These are phyloP conservation scores for Naganishia kalamii DNA, from an alignment of 768 basidiomycete species.

Conservation along the genomic window DNA sequence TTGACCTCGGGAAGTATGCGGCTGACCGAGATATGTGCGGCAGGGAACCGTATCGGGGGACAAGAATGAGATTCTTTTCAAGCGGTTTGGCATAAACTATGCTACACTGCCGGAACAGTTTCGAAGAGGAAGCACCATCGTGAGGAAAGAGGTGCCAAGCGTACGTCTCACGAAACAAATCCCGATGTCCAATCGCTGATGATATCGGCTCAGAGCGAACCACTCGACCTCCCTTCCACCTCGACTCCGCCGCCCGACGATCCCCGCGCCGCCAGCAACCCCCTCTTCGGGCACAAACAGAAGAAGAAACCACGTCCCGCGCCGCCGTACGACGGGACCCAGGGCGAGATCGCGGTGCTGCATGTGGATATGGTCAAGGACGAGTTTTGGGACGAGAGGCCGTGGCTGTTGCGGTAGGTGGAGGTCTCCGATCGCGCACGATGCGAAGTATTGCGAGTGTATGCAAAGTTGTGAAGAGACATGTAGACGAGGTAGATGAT, in stretches of 20 bases:
- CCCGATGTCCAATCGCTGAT: neutral
- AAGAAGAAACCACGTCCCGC: constrained; percentile 47
- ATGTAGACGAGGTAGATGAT: too few species aligned
- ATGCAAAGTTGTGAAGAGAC: too few species aligned
- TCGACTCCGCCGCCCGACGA: neutral
- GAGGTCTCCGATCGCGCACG: neutral
- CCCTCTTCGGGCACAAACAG: constrained; percentile 14
- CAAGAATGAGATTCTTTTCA: constrained; percentile 87
- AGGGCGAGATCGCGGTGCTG: constrained; percentile 54
- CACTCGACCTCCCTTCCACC: neutral
- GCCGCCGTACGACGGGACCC: constrained; percentile 46
- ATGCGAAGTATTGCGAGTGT: too few species aligned
- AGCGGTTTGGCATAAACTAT: constrained; percentile 79
- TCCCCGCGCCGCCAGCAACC: neutral
- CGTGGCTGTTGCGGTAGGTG: constrained; percentile 43
- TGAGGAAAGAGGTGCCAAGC: constrained; percentile 54
- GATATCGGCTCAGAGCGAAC: neutral
- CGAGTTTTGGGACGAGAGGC: constrained; percentile 67
- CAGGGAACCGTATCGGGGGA: constrained; percentile 83
- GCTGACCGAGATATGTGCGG: neutral
- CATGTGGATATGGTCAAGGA: constrained; percentile 81
- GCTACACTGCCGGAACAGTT: constrained; percentile 65
- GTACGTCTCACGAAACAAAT: neutral
- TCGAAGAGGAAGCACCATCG: constrained; percentile 76
- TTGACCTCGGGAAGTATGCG: neutral